phyloP scores from a whole-genome alignment of 1,284 basidiomycete species.

The Apiotrichum laibachii region DNA sequence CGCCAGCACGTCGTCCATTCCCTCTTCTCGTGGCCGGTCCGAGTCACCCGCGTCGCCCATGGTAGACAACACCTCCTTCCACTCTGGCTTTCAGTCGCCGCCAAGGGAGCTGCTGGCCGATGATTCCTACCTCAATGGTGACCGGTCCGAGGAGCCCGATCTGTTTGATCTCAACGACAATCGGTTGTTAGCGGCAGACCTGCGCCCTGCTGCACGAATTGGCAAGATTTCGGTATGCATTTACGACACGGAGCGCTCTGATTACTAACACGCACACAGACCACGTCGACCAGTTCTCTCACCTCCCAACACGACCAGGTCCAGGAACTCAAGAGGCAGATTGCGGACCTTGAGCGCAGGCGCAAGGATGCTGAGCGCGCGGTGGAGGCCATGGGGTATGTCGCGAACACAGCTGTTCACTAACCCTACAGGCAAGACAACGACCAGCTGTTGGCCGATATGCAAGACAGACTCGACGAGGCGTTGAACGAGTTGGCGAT shows the following conservation, averaged over 20 bases:
- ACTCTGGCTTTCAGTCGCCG: conserved; percentile 13
- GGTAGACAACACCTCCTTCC: conserved; percentile 37
- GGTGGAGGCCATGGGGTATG: conserved; percentile 54
- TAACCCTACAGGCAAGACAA: conserved; percentile 56
- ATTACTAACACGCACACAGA: conserved; percentile 22
- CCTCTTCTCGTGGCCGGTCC: conserved; percentile 18
- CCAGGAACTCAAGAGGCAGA: conserved; percentile 67
- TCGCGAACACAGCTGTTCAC: background rate
- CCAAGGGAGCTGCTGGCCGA: background rate
- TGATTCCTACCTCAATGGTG: conserved; percentile 7
- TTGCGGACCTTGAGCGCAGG: conserved; percentile 67
- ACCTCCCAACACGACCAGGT: conserved; percentile 58
- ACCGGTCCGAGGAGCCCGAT: conserved; percentile 3
- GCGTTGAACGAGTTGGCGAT: conserved; percentile 66
- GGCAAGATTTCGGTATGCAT: conserved; percentile 34
- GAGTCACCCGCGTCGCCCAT: conserved; percentile 31
- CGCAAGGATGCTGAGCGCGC: conserved; percentile 68
- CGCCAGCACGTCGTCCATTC: conserved; percentile 7
- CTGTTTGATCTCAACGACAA: conserved; percentile 17
- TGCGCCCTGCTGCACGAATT: conserved; percentile 24
- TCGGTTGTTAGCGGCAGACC: conserved; percentile 8
- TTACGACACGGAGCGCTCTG: background rate
- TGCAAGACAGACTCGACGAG: conserved; percentile 70
- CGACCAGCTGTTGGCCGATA: conserved; percentile 70
- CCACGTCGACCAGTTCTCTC: conserved; percentile 40